Base-by-base conservation (phyloP, 305 asterid genomes). In the Solanum hybrid region DNA sequence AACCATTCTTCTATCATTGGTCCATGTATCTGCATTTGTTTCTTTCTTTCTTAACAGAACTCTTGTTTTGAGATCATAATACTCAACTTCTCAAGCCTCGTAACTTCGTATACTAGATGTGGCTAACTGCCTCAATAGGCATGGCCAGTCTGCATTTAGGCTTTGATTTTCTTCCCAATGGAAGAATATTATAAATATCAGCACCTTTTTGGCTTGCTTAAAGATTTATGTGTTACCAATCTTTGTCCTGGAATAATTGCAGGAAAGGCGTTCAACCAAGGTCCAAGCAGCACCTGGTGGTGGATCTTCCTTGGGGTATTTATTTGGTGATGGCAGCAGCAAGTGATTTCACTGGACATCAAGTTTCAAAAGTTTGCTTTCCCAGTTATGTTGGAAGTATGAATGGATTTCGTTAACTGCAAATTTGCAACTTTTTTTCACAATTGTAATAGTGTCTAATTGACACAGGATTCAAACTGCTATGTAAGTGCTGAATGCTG, bases 211-310 rank as follows among this genome's bases (percentile, higher is more conserved):
- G 31, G 22, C 76, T 31, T 85, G 87, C 32, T 6, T 56, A 72
- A 85, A 31, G 46, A 51, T 32, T 85, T 31, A 6, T 1, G 8
- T 20, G n/a, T 31, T 56, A 11, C 26, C 2, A 11, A 85, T 56
- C 42, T 85, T 56, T 85, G 7, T 56, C 40, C 87, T 46, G 37
- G 72, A 32, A 17, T 20, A 85, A 90, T 86, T 14, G 80, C 94
- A 94, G 95, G 97, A 95, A 75, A 94, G 96, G 27, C 98, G 96
- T 51, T 93, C 95, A 10, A 96, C 98, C 6, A 96, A 95, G 93
- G 98, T 96, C 66, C 96, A 94, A 78, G 98, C 98, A 29, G 96
- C 96, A 10, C 97, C 98, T 5, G 98, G 98, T 2, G 98, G 98
- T n/a, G 93, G 93, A 87, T 94, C 98, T 85, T 93, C 95, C 73